A percentile compares a stretch with the other conserved stretches of the same genome.
These are phyloP conservation scores for Dothistroma septosporum DNA, from an alignment of 2,329 filamentous ascomycete species.

Conservation along the genomic window DNA sequence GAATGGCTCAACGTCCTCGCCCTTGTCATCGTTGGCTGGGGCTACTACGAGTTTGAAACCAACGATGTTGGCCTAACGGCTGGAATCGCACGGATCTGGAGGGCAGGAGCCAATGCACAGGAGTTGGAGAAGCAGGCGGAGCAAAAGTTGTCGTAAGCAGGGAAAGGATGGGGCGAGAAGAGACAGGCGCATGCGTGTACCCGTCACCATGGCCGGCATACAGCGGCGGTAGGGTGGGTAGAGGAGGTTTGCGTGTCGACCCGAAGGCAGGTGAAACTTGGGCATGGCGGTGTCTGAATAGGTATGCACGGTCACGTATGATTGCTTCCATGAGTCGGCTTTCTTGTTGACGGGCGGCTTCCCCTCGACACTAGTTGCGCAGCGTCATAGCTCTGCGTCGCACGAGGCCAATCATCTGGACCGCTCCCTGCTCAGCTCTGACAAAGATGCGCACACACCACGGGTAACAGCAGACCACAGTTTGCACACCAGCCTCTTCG, in stretches of 20 bases:
- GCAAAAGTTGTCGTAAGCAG: neutral
- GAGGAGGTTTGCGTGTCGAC: neutral
- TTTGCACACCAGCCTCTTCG: neutral
- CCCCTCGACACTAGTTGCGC: neutral
- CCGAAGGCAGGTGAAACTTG: neutral
- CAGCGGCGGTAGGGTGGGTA: neutral
- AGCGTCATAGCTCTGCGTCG: neutral
- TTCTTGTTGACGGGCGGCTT: neutral
- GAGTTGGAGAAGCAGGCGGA: constrained; percentile 18
- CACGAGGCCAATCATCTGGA: neutral
- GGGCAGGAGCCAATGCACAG: constrained; percentile 47
- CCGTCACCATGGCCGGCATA: neutral
- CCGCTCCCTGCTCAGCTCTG: too few relatives aligned
- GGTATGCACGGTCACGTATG: neutral
- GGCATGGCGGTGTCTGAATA: neutral
- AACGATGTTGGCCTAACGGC: constrained; percentile 95
- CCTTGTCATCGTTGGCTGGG: constrained; percentile 77
- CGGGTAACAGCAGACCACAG: neutral
- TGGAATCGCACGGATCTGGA: constrained; percentile 84
- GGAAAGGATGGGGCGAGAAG: neutral
- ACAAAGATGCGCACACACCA: neutral
- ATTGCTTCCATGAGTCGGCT: neutral
- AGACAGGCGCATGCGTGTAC: neutral
- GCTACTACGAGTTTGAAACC: constrained; percentile 97
- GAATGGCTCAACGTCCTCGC: constrained; percentile 74